Base-by-base conservation (phyloP, 305 asterid species). In the Fraxinus sp. region DNA sequence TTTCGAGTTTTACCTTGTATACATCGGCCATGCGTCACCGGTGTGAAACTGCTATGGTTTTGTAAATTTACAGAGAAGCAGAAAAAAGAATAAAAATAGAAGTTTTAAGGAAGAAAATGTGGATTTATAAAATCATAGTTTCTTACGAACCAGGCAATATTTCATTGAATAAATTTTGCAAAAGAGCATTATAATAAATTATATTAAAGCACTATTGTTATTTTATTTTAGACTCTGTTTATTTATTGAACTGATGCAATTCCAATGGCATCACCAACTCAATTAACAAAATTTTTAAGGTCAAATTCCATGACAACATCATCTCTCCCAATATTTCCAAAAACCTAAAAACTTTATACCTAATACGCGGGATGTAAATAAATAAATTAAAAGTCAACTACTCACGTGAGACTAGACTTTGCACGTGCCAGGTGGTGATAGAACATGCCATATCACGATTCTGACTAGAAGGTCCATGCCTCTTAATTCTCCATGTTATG, bases 241-340 rank as follows among this genome's bases (percentile, higher is more conserved):
- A 46, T 2, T 46, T 59, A 74, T 75, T 75, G 32, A 72, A 75
- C 35, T 82, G 87, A 72, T 83, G 81, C 79, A 80, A 73, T 30
- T 79, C 26, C 80, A 35, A 30, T 74, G 64, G 83, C 80, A 49
- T 77, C 85, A 88, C 83, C 86, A 80, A 84, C 86, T 82, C 62
- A 80, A 43, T 75, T 86, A 82, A 78, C 83, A 33, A 78, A 78
- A 30, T 59, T 35, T 71, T 81, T 52, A 83, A 84, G 92, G 95
- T 90, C 95, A 90, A 90, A 79, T 84, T 84, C 62, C 80, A 72
- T 91, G 93, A 90, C 91, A 85, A 77, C 88, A 91, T 88, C 92
- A 82, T 18, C 18, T 14, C 28, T 26, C 70, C 76, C 78, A 24
- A 11, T 79, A 2, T 64, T 35, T 71, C 59, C 55, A 59, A 11